Conservation (phyloP, 2,329 filamentous ascomycete genomes). For the Verticillium albo-atrum region DNA sequence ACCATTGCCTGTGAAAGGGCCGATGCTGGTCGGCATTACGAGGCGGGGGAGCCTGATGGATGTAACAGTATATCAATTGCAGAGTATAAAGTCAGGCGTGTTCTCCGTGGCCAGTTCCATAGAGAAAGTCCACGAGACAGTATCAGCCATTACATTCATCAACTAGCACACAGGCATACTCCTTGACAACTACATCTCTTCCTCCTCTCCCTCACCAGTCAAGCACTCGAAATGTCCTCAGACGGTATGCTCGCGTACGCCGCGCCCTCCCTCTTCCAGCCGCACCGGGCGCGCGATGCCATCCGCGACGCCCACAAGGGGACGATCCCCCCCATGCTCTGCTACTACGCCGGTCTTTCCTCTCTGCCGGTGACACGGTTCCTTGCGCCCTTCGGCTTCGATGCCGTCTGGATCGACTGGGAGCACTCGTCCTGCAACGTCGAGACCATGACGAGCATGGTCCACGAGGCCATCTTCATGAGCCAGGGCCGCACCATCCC, state of each 20-base stretch:
- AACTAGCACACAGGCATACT: background rate
- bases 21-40: background rate
- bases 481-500: slow-evolving; percentile 39
- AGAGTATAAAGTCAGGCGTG: background rate
- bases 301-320: slow-evolving; percentile 40
- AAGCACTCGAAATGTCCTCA: background rate
- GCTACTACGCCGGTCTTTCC: slow-evolving; percentile 35
- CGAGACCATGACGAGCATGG: slow-evolving; percentile 46
- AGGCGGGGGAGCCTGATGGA: background rate
- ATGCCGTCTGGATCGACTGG: slow-evolving; percentile 42
- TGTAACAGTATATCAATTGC: background rate
- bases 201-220: background rate
- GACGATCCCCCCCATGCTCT: slow-evolving; percentile 37
- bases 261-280: slow-evolving; percentile 40
- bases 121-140: background rate
- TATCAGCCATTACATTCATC: background rate
- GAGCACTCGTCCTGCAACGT: slow-evolving; percentile 40
- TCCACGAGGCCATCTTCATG: slow-evolving; percentile 41
- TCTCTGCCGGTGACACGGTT: slow-evolving; percentile 33
- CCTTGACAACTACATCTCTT: background rate
- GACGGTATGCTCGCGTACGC: slow-evolving; percentile 33
- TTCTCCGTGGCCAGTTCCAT: background rate
- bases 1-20: background rate
- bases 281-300: slow-evolving; percentile 37
- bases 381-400: slow-evolving; percentile 36